A percentile compares a stretch with the other conserved stretches of the same genome.
Conservation (phyloP, 202 grass and related monocot species). For the Alloteropsis angusta region DNA sequence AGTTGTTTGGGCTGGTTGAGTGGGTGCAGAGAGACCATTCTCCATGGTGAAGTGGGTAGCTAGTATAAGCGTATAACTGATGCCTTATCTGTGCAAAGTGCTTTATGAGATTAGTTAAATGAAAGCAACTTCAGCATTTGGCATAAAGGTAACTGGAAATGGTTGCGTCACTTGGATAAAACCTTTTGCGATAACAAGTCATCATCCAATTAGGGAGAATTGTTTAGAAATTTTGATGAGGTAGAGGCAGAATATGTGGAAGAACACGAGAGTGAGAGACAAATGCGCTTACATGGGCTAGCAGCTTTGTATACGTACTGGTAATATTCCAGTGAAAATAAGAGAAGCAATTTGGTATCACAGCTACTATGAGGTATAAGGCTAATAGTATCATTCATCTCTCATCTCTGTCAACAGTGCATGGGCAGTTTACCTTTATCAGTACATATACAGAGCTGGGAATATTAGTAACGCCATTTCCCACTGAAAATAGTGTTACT, state of each 20-base stretch:
- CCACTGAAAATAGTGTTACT: too few relatives aligned
- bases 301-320: background rate
- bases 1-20: background rate
- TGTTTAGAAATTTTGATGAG: background rate
- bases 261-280: background rate
- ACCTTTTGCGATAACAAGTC: background rate
- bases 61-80: background rate
- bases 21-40: background rate
- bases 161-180: background rate
- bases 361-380: background rate
- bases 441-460: too few relatives aligned
- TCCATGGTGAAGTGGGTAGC: background rate
- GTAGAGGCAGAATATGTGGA: background rate
- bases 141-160: background rate
- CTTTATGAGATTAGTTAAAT: background rate
- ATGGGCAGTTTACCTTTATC: too few relatives aligned
- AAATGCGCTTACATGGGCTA: slow-evolving; percentile 2
- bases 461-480: too few relatives aligned
- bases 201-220: background rate
- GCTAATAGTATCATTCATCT: background rate
- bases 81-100: background rate
- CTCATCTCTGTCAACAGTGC: too few relatives aligned
- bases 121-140: slow-evolving; percentile 25
- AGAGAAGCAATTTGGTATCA: background rate
- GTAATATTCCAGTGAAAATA: background rate